These are phyloP conservation scores for Fonsecaea monophora DNA, from an alignment of 2,329 filamentous ascomycete genomes.

Conservation along the genomic window DNA sequence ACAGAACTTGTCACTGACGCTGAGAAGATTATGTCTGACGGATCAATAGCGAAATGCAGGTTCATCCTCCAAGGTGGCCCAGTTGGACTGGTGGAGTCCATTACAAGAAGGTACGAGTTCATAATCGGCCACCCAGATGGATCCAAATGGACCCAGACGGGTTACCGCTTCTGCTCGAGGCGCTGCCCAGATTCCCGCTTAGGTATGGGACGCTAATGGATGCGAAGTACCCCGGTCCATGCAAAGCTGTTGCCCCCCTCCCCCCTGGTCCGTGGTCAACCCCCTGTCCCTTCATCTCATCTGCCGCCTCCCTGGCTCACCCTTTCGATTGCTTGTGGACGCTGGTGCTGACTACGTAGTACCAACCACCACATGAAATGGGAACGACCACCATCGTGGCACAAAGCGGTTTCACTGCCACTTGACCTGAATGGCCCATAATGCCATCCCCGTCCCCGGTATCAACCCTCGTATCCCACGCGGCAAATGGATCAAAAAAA, in stretches of 20 bases:
- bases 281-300: conserved; percentile 1
- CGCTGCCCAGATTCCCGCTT: conserved; percentile 4
- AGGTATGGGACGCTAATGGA: not conserved
- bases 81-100: not conserved
- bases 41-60: not conserved
- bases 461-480: conserved; percentile 30
- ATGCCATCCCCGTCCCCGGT: conserved; percentile 13
- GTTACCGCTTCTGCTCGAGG: conserved; percentile 8
- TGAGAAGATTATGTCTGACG: not conserved
- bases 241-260: not conserved
- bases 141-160: not conserved
- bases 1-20: not conserved
- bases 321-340: not conserved
- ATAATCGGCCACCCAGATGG: not conserved
- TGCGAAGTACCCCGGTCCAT: not conserved
- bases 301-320: not conserved
- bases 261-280: not conserved
- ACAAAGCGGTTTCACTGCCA: conserved; percentile 20
- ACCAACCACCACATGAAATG: conserved; percentile 9
- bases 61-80: conserved; percentile 2
- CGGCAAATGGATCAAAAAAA: conserved; percentile 13
- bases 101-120: not conserved
- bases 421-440: conserved; percentile 5
- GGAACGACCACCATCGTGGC: conserved; percentile 15
- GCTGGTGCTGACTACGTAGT: conserved; percentile 4